Evolutionary conservation across 257 asterid species (phyloP).

Genomic region (Dorcoceras hygrometricum): DNA sequence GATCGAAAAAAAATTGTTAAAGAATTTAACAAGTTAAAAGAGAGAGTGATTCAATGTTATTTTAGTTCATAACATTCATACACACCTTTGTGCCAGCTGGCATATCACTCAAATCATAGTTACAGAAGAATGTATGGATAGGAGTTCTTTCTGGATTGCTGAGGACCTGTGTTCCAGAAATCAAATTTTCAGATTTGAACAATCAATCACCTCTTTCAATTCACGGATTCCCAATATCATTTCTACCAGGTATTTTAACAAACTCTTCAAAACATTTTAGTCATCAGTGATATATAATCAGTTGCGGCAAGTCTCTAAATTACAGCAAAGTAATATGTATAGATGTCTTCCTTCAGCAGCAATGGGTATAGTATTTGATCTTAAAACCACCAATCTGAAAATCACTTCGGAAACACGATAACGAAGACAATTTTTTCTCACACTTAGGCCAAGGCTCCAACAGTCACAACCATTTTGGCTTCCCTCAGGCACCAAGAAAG

Average conservation of each 20-base stretch:
- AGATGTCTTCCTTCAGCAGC: background rate
- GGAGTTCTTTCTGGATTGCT: conserved; percentile 95
- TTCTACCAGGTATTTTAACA: background rate
- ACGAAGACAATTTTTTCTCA: background rate
- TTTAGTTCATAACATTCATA: conserved; percentile 2
- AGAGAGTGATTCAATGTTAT: background rate
- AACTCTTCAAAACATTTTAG: background rate
- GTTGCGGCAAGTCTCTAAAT: background rate
- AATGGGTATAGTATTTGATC: background rate
- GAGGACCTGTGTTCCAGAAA: conserved; percentile 45
- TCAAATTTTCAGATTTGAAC: too few species aligned
- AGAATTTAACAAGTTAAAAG: background rate
- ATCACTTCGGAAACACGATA: background rate
- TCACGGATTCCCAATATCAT: background rate
- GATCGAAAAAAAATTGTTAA: background rate
- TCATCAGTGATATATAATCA: background rate
- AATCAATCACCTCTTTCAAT: too few species aligned
- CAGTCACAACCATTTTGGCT: background rate
- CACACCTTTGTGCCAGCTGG: conserved; percentile 84
- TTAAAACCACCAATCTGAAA: background rate
- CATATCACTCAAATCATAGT: conserved; percentile 81
- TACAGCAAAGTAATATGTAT: background rate
- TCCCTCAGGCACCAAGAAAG: background rate
- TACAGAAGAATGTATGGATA: conserved; percentile 70
- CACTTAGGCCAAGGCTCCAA: background rate